Evolutionary conservation across 257 asterid genomes (phyloP).

Genomic region (Mitragyna speciosa): DNA sequence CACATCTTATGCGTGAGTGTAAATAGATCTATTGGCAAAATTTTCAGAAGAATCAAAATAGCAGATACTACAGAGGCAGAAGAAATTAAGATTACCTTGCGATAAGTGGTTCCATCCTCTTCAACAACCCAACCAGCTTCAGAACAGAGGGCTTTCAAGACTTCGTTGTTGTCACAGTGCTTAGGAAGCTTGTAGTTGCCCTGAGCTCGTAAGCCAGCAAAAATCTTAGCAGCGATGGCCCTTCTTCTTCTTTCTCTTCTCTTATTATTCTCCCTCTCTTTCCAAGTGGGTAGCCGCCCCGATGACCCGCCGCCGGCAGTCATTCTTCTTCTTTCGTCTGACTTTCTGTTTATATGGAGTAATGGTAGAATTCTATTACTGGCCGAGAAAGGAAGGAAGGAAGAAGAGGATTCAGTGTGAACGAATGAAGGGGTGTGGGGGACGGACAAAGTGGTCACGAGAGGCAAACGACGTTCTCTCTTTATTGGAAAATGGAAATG

Average conservation of each 20-base stretch:
- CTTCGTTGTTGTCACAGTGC: slow-evolving; percentile 81
- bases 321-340: slow-evolving; percentile 5
- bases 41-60: too few species aligned
- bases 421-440: background rate
- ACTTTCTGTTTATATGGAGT: too few species aligned
- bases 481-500: slow-evolving; percentile 1
- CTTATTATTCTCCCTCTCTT: slow-evolving; percentile 85
- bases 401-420: background rate
- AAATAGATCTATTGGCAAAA: too few species aligned
- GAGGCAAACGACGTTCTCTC: background rate
- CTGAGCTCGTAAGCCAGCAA: slow-evolving; percentile 69
- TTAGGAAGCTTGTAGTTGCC: slow-evolving; percentile 73
- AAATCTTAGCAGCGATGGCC: slow-evolving; percentile 81
- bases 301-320: slow-evolving; percentile 31
- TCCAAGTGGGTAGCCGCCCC: slow-evolving; percentile 61
- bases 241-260: slow-evolving; percentile 71
- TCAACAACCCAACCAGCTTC: slow-evolving; percentile 90
- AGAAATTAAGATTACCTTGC: slow-evolving; percentile 39
- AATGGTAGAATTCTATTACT: too few species aligned
- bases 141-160: slow-evolving; percentile 71
- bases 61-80: background rate
- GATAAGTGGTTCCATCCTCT: slow-evolving; percentile 83
- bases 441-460: too few species aligned
- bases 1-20: too few species aligned
- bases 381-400: background rate